Evolutionary conservation across 225 moss, liverwort and hornwort genomes (phyloP).

Genomic region (Sphagnum tenellum): DNA sequence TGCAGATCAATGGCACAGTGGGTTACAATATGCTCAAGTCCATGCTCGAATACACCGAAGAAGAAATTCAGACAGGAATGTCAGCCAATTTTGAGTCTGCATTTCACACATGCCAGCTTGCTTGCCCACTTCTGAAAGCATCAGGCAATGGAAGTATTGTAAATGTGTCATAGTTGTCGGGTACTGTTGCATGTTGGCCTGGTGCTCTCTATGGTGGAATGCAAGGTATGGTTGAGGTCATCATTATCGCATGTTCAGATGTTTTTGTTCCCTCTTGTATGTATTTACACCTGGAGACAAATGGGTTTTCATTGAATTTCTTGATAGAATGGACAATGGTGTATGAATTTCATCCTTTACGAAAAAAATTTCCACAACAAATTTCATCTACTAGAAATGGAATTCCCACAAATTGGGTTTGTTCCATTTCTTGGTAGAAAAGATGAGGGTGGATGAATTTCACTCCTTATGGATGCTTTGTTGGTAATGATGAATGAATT

Average conservation of each 20-base stretch:
- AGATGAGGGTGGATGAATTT: too few species aligned
- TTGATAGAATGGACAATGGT: too few species aligned
- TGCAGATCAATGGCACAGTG: constrained; percentile 32
- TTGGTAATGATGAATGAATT: too few species aligned
- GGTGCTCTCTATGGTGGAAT: constrained; percentile 19
- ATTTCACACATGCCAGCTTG: constrained; percentile 19
- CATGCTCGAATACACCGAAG: constrained; percentile 12
- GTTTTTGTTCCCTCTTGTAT: neutral
- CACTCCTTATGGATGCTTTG: too few species aligned
- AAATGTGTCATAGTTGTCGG: constrained; percentile 27
- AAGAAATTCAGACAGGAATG: constrained; percentile 12
- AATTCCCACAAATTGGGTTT: too few species aligned
- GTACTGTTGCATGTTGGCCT: constrained; percentile 9
- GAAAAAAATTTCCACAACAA: too few species aligned
- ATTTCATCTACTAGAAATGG: too few species aligned
- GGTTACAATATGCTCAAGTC: constrained; percentile 21
- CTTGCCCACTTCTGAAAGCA: constrained; percentile 27
- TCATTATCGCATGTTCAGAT: too few species aligned
- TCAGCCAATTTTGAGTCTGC: constrained; percentile 27
- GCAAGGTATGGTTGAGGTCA: constrained; percentile 14
- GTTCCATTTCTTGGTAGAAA: neutral
- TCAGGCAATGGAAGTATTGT: constrained; percentile 26
- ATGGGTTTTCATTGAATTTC: neutral
- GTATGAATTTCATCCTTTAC: too few species aligned
- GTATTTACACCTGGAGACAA: neutral